These are phyloP conservation scores for Lipomyces sp. DNA, from an alignment of 805 yeast genomes.

Conservation along the genomic window DNA sequence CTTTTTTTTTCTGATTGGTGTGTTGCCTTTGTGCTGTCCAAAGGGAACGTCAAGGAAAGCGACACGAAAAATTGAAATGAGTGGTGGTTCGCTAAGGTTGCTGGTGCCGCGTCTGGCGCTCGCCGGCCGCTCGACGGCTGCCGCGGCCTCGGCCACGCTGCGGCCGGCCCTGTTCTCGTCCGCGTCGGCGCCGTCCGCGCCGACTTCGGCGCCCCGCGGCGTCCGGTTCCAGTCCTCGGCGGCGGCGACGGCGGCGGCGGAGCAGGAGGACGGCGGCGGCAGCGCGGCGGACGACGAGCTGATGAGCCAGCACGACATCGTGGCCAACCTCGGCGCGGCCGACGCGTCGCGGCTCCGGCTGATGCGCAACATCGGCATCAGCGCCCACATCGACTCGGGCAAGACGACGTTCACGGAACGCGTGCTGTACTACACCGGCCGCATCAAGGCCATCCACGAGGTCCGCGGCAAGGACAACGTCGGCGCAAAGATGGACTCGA, in stretches of 20 bases:
- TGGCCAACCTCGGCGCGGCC: slow-evolving; percentile 35
- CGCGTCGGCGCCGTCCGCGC: slow-evolving; percentile 14
- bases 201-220: no score
- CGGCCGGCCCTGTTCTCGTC: slow-evolving; percentile 1
- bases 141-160: not conserved
- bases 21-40: no score
- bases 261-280: not conserved
- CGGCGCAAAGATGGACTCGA: slow-evolving; percentile 99
- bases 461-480: slow-evolving; percentile 90
- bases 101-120: not conserved
- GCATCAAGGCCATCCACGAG: slow-evolving; percentile 95
- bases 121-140: not conserved
- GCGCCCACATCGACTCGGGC: slow-evolving; percentile 98
- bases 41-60: no score
- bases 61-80: no score
- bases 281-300: not conserved
- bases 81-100: not conserved
- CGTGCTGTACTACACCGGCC: slow-evolving; percentile 91
- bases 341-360: slow-evolving; percentile 47
- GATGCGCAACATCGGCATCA: slow-evolving; percentile 92
- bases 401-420: slow-evolving; percentile 98
- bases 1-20: no score
- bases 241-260: slow-evolving; percentile 11
- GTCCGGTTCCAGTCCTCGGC: slow-evolving; percentile 12
- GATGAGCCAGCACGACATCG: slow-evolving; percentile 27